Conservation (phyloP, 768 basidiomycete species). For the Serpula lacrymans region DNA sequence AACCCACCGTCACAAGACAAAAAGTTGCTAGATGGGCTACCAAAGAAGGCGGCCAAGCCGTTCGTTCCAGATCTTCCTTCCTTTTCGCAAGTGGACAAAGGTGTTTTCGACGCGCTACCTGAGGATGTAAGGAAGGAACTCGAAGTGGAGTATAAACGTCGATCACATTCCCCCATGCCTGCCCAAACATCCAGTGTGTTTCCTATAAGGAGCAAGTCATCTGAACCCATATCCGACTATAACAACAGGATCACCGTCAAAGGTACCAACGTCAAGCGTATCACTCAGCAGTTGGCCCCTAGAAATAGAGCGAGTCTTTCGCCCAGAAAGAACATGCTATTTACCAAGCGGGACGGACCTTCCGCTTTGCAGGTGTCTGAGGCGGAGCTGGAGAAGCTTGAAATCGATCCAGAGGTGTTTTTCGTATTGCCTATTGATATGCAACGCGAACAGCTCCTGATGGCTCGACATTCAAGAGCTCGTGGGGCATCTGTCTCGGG, state of each 20-base stretch:
- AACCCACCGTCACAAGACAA: slow-evolving; percentile 34
- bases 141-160: slow-evolving; percentile 61
- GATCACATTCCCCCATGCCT: slow-evolving; percentile 48
- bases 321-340: slow-evolving; percentile 33
- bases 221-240: slow-evolving; percentile 4
- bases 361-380: slow-evolving; percentile 45
- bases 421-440: slow-evolving; percentile 56
- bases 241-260: slow-evolving; percentile 24
- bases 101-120: slow-evolving; percentile 69
- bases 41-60: slow-evolving; percentile 9
- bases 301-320: slow-evolving; percentile 40
- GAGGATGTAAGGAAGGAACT: slow-evolving; percentile 67
- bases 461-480: slow-evolving; percentile 47
- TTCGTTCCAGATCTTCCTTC: slow-evolving; percentile 50
- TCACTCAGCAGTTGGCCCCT: slow-evolving; percentile 63
- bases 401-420: slow-evolving; percentile 75
- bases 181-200: slow-evolving; percentile 16
- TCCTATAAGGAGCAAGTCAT: slow-evolving; percentile 22
- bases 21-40: slow-evolving; percentile 3
- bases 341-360: slow-evolving; percentile 33
- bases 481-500: slow-evolving; percentile 36
- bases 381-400: slow-evolving; percentile 57
- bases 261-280: slow-evolving; percentile 48
- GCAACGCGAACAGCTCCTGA: slow-evolving; percentile 72
- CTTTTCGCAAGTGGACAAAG: slow-evolving; percentile 72